phyloP scores from a whole-genome alignment of 495 filamentous ascomycete genomes.

The Tuber borchii region DNA sequence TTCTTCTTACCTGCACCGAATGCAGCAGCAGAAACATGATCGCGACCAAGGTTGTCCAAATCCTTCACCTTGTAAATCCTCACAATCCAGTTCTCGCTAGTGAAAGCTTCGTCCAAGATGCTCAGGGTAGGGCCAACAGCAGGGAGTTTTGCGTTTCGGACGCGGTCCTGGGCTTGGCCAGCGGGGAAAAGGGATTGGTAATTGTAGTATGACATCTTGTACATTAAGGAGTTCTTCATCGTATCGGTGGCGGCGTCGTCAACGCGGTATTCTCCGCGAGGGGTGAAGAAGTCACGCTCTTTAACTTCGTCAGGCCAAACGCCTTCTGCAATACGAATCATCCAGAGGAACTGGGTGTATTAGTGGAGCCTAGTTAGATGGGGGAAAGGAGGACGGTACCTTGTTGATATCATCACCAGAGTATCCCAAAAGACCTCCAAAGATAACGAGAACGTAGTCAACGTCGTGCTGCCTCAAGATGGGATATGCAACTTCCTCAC shows the following conservation, averaged over 20 bases:
- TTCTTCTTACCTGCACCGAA: slow-evolving; percentile 95
- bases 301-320: slow-evolving; percentile 99
- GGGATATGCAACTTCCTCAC: slow-evolving; percentile 96
- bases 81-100: slow-evolving; percentile 99
- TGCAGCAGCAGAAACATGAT: slow-evolving; percentile 72
- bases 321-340: slow-evolving; percentile 98
- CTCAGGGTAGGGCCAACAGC: slow-evolving; percentile 77
- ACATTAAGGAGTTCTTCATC: slow-evolving; percentile 99
- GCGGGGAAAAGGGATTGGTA: slow-evolving; percentile 85
- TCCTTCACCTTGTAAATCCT: slow-evolving; percentile 99
- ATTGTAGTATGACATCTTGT: slow-evolving; percentile 99
- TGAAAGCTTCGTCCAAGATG: slow-evolving; percentile 93
- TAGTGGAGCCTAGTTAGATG: slow-evolving; percentile 6
- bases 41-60: slow-evolving; percentile 88
- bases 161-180: slow-evolving; percentile 86
- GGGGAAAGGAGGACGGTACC: slow-evolving; percentile 14
- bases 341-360: slow-evolving; percentile 76
- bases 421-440: slow-evolving; percentile 92
- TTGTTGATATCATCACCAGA: slow-evolving; percentile 99
- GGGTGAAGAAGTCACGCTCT: slow-evolving; percentile 93
- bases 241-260: slow-evolving; percentile 91
- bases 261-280: slow-evolving; percentile 90
- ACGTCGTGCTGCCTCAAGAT: slow-evolving; percentile 98
- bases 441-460: slow-evolving; percentile 95
- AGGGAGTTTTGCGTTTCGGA: slow-evolving; percentile 74